Evolutionary conservation across 2,329 filamentous ascomycete species (phyloP).

Genomic region (Neoscytalidium dimidiatum): DNA sequence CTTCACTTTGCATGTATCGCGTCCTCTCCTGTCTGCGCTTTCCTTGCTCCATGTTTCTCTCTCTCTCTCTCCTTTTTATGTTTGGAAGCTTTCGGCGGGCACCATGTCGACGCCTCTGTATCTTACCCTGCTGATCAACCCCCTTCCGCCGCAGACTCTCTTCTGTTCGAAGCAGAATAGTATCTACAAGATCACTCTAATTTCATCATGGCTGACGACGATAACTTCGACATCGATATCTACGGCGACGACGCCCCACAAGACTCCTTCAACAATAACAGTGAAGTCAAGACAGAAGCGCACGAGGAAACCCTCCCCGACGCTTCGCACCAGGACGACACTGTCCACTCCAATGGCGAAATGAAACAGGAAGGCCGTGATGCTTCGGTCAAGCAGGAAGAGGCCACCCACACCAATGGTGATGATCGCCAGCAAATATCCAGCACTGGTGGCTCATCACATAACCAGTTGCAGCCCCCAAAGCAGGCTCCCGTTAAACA

Average conservation of each 20-base stretch:
- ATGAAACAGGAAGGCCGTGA: conserved; percentile 22
- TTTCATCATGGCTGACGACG: conserved; percentile 57
- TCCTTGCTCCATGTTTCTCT: conserved; percentile 22
- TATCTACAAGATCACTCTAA: conserved; percentile 35
- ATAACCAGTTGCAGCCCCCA: conserved; percentile 37
- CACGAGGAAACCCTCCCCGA: conserved; percentile 24
- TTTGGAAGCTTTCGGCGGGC: background rate
- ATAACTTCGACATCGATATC: conserved; percentile 72
- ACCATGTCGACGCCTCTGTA: conserved; percentile 4
- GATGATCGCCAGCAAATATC: conserved; percentile 45
- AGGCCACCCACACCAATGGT: conserved; percentile 28
- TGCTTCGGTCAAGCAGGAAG: conserved; percentile 25
- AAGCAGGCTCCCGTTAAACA: conserved; percentile 53
- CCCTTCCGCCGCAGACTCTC: conserved; percentile 34
- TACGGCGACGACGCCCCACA: conserved; percentile 60
- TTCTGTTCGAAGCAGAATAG: conserved; percentile 38
- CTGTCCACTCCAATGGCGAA: conserved; percentile 27
- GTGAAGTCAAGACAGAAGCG: conserved; percentile 31
- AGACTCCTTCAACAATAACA: conserved; percentile 24
- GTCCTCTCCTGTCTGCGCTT: conserved; percentile 23
- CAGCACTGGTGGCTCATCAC: conserved; percentile 43
- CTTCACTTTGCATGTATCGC: conserved; percentile 20
- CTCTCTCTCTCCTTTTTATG: too few relatives aligned
- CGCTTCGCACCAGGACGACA: conserved; percentile 23
- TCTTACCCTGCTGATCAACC: conserved; percentile 35